Conservation (phyloP, 805 yeast species). For the Tetrapisispora taiwanensis region DNA sequence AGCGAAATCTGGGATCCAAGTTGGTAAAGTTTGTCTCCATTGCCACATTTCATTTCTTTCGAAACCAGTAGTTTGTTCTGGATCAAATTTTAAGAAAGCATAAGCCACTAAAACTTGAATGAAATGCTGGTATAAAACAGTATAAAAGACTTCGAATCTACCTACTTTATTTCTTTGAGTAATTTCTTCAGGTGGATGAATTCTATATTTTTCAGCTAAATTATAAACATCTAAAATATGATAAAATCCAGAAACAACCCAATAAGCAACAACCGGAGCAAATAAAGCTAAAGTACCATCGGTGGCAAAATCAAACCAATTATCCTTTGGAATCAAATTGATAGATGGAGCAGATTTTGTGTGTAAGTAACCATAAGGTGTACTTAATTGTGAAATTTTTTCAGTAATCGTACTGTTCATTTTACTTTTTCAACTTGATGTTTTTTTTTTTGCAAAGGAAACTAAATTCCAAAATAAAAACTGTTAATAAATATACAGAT, state of each 20-base stretch:
- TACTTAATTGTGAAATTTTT: neutral
- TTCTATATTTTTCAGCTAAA: slow-evolving; percentile 73
- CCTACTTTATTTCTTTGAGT: slow-evolving; percentile 64
- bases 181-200: slow-evolving; percentile 88
- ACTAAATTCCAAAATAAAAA: too few relatives aligned
- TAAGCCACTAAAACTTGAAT: slow-evolving; percentile 71
- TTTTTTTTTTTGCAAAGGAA: too few relatives aligned
- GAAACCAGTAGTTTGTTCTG: slow-evolving; percentile 41
- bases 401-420: slow-evolving; percentile 1
- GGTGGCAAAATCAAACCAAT: slow-evolving; percentile 48
- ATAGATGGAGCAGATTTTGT: neutral
- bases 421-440: neutral
- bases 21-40: slow-evolving; percentile 26
- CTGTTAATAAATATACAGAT: too few relatives aligned
- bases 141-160: slow-evolving; percentile 57
- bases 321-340: neutral
- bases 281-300: slow-evolving; percentile 66
- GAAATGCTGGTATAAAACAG: slow-evolving; percentile 76
- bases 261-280: slow-evolving; percentile 74
- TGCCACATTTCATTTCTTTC: slow-evolving; percentile 41
- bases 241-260: slow-evolving; percentile 68
- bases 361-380: neutral
- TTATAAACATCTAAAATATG: slow-evolving; percentile 64
- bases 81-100: slow-evolving; percentile 46
- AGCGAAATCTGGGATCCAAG: slow-evolving; percentile 37